Base-by-base conservation (phyloP, 768 basidiomycete species). In the Termitomyces sp. region DNA sequence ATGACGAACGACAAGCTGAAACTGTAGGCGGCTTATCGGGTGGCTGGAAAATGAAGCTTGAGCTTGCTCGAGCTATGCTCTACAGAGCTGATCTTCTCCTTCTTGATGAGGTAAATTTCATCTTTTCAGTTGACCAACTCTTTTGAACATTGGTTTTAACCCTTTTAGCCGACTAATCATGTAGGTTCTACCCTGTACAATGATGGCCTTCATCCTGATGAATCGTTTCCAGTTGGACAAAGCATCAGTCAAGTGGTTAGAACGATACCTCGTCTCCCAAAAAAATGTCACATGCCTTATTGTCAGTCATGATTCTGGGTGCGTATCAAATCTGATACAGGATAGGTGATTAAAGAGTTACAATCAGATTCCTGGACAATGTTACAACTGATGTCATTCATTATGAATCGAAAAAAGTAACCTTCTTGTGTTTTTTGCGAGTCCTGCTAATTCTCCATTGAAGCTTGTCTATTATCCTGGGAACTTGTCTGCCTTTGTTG, bases 21-120 rank as follows among this genome's bases (percentile, higher is more conserved):
- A 76, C 83, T 54, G 95, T 98, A 61, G 93, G 90, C 50, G 88
- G 91, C 44, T 78, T 98, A 61, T 97, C 95, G 14, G 96, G 96
- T 67, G 95, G 96, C 46, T 98, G 95, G 95, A 98, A 98, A 79
- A 98, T 98, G 95, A 97, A 97, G 74, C 83, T 98, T 55, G 95
- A 98, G 71, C 82, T 98, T 43, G 94, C 93, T 8, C 80, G 95
- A 64, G 96, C 95, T 13, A 98, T 98, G 94, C 77, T 98, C 53
- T 95, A 96, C 77, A 94, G 95, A 66, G 95, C 91, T 12, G 90
- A 92, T 73, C 77, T 92, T 38, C 79, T 92, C 13, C 77, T 92
- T 50, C 82, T 92, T n/a, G 90, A 95, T 67, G 94, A 95, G 82
- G 88, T 89, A 62, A 66, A 62, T 54, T 26, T 33, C 48, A 18